Evolutionary conservation across 108 stramenopile species (phyloP), one percentile per base, ranked within the genome.

Genomic region (Pseudonitzschia pungens): DNA sequence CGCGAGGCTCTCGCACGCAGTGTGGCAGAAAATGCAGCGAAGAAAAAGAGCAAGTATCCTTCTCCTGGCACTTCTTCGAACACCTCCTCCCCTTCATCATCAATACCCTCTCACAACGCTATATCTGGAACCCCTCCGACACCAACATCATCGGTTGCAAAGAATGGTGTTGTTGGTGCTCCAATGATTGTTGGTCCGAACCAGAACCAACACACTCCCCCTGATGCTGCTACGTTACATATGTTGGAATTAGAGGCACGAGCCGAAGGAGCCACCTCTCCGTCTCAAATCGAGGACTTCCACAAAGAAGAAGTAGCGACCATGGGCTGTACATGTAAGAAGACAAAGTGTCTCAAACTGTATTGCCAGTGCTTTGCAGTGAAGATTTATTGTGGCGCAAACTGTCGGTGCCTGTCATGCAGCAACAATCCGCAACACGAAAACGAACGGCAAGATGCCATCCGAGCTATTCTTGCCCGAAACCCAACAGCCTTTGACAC

Each of bases 281-380:
- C 75, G 7, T 64, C 71, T 42, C 81, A 81, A 59, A 70, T 74
- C 40, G 83, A 84, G 22, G 42, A 63, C 5, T 73, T 33, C 22
- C 83, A 77, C 43, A 68, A 73, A 22, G 80, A 80, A 57, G 54
- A 81, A 64, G 80, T 81, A 22, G 69, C 78, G 6, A 74, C 72
- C 26, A 81, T 83, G 71, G 74, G 88, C 54, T 99, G 98, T 82
- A 98, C 97, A 32, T 99, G 98, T 81, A 96, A 97, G 77, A 94
- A 96, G 79, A 95, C 96, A 16, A 84, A 89, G 69, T 99, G 98
- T 74, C 87, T 99, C 51, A 99, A 99, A 82, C 80, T 98, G 29
- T 99, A 99, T 81, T 99, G 98, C 79, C 96, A 97, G 74, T 99
- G 98, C 71, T 99, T 99, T 72, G 91, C 96, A 20, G 75, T 80